A percentile compares a stretch with the other conserved stretches of the same genome.
These are phyloP conservation scores for Metarhizium rileyi DNA, from an alignment of 2,329 filamentous ascomycete genomes.

Conservation along the genomic window DNA sequence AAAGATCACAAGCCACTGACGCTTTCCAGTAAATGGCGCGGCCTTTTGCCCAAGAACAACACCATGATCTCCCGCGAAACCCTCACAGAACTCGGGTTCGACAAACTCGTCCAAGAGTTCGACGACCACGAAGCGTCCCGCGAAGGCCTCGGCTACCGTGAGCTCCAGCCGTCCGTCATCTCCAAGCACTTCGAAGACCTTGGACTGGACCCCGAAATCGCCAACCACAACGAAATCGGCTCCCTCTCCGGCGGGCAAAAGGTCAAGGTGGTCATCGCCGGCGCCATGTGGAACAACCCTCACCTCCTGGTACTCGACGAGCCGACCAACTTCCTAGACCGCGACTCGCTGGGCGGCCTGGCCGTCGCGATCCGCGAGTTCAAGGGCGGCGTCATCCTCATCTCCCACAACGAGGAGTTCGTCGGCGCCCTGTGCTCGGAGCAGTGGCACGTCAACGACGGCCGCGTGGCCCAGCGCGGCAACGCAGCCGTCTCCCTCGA, in stretches of 20 bases:
- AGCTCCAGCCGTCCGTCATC: constrained; percentile 87
- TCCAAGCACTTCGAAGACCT: constrained; percentile 97
- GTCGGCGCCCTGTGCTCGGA: constrained; percentile 91
- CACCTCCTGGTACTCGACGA: constrained; percentile 96
- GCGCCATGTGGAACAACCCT: constrained; percentile 98
- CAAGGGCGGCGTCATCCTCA: constrained; percentile 97
- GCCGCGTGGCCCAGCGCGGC: constrained; percentile 77
- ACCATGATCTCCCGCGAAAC: constrained; percentile 89
- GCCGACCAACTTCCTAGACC: constrained; percentile 98
- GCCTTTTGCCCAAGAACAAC: constrained; percentile 86
- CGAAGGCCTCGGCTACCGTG: constrained; percentile 92
- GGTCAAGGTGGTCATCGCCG: constrained; percentile 95
- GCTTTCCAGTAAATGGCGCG: constrained; percentile 70
- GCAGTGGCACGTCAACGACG: constrained; percentile 90
- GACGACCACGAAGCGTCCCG: constrained; percentile 98
- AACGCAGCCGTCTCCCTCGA: constrained; percentile 63
- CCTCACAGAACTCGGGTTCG: constrained; percentile 72
- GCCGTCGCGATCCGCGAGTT: constrained; percentile 98
- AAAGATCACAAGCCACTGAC: background rate
- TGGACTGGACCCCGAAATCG: constrained; percentile 92
- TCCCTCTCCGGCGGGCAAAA: constrained; percentile 95
- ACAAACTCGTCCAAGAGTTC: constrained; percentile 93
- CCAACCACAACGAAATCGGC: constrained; percentile 97
- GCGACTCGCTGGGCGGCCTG: constrained; percentile 90
- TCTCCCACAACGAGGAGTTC: constrained; percentile 99